Percentiles rank a stretch among this genome's conserved stretches.
These are phyloP conservation scores for Coemansia sp. DNA, from an alignment of 192 early-diverging fungal species.

Conservation along the genomic window DNA sequence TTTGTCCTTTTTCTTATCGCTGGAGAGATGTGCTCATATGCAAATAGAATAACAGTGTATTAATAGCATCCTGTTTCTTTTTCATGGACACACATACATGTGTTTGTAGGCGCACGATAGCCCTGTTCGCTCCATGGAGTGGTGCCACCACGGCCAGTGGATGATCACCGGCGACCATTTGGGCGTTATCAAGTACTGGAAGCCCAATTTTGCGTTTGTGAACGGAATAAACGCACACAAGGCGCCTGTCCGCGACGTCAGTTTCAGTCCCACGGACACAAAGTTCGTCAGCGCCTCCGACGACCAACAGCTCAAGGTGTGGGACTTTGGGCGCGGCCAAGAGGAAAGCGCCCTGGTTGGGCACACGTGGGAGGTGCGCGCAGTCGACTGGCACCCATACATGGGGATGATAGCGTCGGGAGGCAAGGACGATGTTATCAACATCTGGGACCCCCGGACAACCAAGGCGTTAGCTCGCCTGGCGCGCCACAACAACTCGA, in stretches of 20 bases:
- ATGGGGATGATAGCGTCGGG: slow-evolving; percentile 92
- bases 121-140: slow-evolving; percentile 93
- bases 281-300: slow-evolving; percentile 96
- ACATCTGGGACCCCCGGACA: slow-evolving; percentile 96
- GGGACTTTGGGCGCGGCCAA: slow-evolving; percentile 84
- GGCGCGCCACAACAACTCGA: slow-evolving; percentile 92
- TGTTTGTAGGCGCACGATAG: slow-evolving; percentile 73
- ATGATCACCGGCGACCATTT: slow-evolving; percentile 90
- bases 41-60: background rate
- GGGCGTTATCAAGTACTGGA: slow-evolving; percentile 97
- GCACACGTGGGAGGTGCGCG: slow-evolving; percentile 97
- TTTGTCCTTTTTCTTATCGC: too few species aligned
- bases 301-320: slow-evolving; percentile 94
- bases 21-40: too few species aligned
- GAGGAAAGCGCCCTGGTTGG: slow-evolving; percentile 81
- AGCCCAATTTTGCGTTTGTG: slow-evolving; percentile 92
- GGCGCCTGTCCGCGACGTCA: slow-evolving; percentile 88
- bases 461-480: slow-evolving; percentile 83
- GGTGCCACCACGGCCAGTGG: slow-evolving; percentile 96
- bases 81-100: too few species aligned
- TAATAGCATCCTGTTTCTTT: too few species aligned
- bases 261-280: slow-evolving; percentile 89
- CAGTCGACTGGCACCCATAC: slow-evolving; percentile 96
- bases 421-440: slow-evolving; percentile 92
- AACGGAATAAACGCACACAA: slow-evolving; percentile 87